Percentiles rank a stretch among this genome's conserved stretches.
phyloP scores from a whole-genome alignment of 202 grass and related monocot genomes.

The Zoysia matrella region DNA sequence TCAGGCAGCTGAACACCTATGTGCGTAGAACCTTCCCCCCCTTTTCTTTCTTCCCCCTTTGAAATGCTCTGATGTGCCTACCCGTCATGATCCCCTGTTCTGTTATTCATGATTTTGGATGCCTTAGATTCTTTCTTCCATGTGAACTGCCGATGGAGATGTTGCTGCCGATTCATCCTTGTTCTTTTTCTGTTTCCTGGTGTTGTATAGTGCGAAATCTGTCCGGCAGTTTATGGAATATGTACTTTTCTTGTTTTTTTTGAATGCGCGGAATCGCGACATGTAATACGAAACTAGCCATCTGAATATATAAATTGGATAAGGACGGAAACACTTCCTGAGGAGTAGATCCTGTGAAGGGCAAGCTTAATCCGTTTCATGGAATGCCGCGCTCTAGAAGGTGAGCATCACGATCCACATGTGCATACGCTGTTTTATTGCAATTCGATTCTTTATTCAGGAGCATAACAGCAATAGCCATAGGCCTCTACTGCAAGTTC shows the following conservation, averaged over 20 bases:
- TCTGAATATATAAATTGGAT: conserved; percentile 18
- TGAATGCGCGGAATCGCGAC: neutral
- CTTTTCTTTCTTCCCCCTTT: neutral
- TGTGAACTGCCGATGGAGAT: conserved; percentile 48
- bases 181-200: conserved; percentile 5
- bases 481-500: conserved; percentile 26
- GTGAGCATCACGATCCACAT: neutral
- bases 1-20: no score
- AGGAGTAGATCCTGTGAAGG: conserved; percentile 56
- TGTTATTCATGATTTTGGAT: conserved; percentile 21
- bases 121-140: conserved; percentile 26
- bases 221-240: conserved; percentile 15
- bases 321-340: conserved; percentile 39
- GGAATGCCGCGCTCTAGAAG: no score
- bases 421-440: conserved; percentile 22
- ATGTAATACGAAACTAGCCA: conserved; percentile 33
- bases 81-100: conserved; percentile 19
- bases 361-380: conserved; percentile 25
- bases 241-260: conserved; percentile 14
- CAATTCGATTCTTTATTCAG: conserved; percentile 26
- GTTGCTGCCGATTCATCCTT: conserved; percentile 17
- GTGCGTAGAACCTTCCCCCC: no score
- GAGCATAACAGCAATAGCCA: conserved; percentile 1
- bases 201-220: conserved; percentile 6
- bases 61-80: conserved; percentile 32